A percentile compares a stretch with the other conserved stretches of the same genome.
Evolutionary conservation across 371 early-diverging fungal genomes (phyloP).

Genomic region (Rhizopus sp.): DNA sequence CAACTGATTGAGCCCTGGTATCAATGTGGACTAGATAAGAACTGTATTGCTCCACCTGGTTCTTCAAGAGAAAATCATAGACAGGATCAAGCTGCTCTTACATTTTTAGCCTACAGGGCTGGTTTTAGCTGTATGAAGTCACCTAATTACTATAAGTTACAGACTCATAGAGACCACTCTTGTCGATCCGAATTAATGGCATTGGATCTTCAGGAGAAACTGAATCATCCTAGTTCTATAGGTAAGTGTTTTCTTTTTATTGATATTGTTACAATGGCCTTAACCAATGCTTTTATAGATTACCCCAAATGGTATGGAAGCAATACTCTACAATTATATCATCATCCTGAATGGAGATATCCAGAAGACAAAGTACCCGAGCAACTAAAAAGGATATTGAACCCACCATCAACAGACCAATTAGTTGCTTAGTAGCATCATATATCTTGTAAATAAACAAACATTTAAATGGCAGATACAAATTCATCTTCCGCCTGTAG

Average conservation of each 20-base stretch:
- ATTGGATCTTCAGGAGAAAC: slow-evolving; percentile 26
- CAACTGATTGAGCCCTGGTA: slow-evolving; percentile 53
- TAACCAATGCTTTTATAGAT: slow-evolving; percentile 17
- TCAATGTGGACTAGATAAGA: slow-evolving; percentile 47
- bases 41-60: slow-evolving; percentile 59
- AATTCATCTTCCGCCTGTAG: no score
- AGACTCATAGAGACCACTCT: slow-evolving; percentile 29
- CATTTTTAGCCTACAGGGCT: slow-evolving; percentile 43
- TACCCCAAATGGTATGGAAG: slow-evolving; percentile 30
- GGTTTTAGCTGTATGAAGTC: slow-evolving; percentile 22
- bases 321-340: slow-evolving; percentile 30
- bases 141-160: slow-evolving; percentile 17
- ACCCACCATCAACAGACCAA: slow-evolving; percentile 1
- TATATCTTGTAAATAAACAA: no score
- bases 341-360: slow-evolving; percentile 39
- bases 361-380: slow-evolving; percentile 28
- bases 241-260: slow-evolving; percentile 17
- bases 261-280: background rate
- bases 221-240: slow-evolving; percentile 28
- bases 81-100: slow-evolving; percentile 61
- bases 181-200: slow-evolving; percentile 26
- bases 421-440: background rate
- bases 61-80: slow-evolving; percentile 56
- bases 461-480: no score
- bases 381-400: slow-evolving; percentile 11